Conservation (phyloP, 768 basidiomycete species). For the Boletus subcaerulescens region DNA sequence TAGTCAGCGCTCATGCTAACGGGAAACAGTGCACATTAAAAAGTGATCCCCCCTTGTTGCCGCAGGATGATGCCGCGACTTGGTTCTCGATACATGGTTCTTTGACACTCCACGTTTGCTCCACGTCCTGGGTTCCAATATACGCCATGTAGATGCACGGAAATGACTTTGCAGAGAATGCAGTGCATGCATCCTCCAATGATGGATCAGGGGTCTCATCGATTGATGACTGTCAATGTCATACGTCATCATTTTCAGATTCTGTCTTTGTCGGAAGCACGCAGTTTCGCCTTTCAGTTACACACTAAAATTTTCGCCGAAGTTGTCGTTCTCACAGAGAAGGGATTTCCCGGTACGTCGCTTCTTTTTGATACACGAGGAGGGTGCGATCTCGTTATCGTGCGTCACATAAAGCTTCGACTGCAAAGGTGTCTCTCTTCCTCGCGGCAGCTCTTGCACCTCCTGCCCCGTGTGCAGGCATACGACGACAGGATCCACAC, state of each 20-base stretch:
- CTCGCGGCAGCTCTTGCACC: slow-evolving; percentile 9
- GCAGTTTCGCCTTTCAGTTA: neutral
- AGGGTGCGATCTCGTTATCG: slow-evolving; percentile 9
- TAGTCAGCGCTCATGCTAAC: slow-evolving; percentile 16
- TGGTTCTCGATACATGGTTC: neutral
- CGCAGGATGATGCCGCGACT: slow-evolving; percentile 11
- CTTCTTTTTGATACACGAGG: slow-evolving; percentile 30
- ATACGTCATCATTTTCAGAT: neutral
- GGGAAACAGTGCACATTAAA: slow-evolving; percentile 11
- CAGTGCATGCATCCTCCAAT: neutral
- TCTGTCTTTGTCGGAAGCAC: neutral
- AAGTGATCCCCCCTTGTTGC: slow-evolving; percentile 20
- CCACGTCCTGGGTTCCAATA: neutral
- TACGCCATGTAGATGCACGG: slow-evolving; percentile 16
- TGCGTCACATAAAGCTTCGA: slow-evolving; percentile 23
- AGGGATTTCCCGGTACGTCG: slow-evolving; percentile 21
- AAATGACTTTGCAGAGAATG: slow-evolving; percentile 22
- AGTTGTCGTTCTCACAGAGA: slow-evolving; percentile 15
- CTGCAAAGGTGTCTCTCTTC: slow-evolving; percentile 1
- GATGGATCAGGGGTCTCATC: neutral
- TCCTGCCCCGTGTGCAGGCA: slow-evolving; percentile 22
- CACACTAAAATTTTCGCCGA: too few species aligned
- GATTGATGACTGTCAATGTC: neutral
- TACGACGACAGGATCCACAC: slow-evolving; percentile 19
- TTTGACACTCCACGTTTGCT: neutral